Evolutionary conservation across 2,329 filamentous ascomycete species (phyloP).

Genomic region (Paecilomyces niveus): DNA sequence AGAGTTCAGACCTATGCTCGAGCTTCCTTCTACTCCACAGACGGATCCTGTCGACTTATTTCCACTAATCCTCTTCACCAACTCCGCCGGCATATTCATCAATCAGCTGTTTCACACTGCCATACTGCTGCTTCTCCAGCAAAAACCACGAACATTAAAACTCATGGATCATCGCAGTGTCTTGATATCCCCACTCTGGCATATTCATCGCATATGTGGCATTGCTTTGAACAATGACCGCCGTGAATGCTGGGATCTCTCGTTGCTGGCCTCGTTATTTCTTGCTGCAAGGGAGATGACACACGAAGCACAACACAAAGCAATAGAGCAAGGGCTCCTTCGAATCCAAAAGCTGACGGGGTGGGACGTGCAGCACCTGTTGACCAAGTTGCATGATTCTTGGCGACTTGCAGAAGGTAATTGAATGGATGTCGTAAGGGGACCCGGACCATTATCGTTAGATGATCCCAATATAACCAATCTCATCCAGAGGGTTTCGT

Average conservation of each 20-base stretch:
- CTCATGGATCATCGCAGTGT: slow-evolving; percentile 22
- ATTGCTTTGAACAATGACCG: slow-evolving; percentile 44
- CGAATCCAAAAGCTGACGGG: slow-evolving; percentile 35
- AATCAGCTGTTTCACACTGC: slow-evolving; percentile 54
- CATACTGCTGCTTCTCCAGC: slow-evolving; percentile 46
- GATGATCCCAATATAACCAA: not conserved
- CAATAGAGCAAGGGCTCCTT: slow-evolving; percentile 35
- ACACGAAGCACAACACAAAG: slow-evolving; percentile 41
- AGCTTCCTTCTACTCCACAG: slow-evolving; percentile 17
- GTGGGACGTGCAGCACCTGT: slow-evolving; percentile 25
- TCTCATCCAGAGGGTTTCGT: not conserved
- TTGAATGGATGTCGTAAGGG: slow-evolving; percentile 9
- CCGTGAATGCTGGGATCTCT: slow-evolving; percentile 42
- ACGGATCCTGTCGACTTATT: slow-evolving; percentile 21
- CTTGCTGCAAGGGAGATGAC: slow-evolving; percentile 43
- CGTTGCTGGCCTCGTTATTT: slow-evolving; percentile 41
- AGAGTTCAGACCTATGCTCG: slow-evolving; percentile 24
- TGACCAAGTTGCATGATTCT: slow-evolving; percentile 8
- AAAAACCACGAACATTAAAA: slow-evolving; percentile 41
- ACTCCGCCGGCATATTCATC: slow-evolving; percentile 36
- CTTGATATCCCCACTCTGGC: slow-evolving; percentile 41
- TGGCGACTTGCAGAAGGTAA: slow-evolving; percentile 5
- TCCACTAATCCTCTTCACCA: slow-evolving; percentile 40
- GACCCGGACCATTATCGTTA: not conserved
- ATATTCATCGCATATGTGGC: slow-evolving; percentile 43